Percentiles rank a stretch among this genome's conserved stretches.
Conservation (phyloP, 176 grass and related monocot species). For the Triticum urartu region DNA sequence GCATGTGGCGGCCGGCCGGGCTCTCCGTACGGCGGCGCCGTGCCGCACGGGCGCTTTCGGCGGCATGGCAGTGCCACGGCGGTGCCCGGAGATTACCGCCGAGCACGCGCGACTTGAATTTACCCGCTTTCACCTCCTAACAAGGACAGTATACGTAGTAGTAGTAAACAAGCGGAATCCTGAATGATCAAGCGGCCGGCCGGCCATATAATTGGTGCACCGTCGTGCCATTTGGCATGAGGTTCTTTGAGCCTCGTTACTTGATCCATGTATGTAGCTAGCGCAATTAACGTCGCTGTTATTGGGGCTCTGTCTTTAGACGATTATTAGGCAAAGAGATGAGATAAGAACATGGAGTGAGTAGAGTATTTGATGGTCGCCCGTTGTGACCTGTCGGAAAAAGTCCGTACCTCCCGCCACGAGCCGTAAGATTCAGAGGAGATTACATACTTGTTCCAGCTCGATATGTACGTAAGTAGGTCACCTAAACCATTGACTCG, state of each 20-base stretch:
- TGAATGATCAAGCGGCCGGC: not conserved
- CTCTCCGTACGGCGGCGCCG: conserved; percentile 15
- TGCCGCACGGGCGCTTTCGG: not conserved
- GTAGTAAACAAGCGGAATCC: not conserved
- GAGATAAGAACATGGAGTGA: not conserved
- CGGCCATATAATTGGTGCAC: not conserved
- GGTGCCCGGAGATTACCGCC: conserved; percentile 6
- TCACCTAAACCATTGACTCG: conserved; percentile 25
- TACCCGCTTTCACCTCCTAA: not conserved
- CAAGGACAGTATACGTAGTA: not conserved
- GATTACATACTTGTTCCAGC: not conserved
- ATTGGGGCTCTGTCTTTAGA: not conserved
- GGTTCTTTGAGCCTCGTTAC: not conserved
- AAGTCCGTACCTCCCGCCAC: not conserved
- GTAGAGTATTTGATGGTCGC: not conserved
- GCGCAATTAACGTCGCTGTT: not conserved
- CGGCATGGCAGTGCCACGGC: not conserved
- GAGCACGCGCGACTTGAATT: conserved; percentile 8
- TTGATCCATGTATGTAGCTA: not conserved
- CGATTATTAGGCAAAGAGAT: not conserved
- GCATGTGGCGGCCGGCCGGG: not conserved
- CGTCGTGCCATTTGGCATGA: not conserved
- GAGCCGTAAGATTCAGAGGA: not conserved
- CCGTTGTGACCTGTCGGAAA: not conserved
- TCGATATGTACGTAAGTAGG: not conserved